Evolutionary conservation across 2,329 filamentous ascomycete genomes (phyloP).

Genomic region (Immersiporthe knoxdaviesiana): DNA sequence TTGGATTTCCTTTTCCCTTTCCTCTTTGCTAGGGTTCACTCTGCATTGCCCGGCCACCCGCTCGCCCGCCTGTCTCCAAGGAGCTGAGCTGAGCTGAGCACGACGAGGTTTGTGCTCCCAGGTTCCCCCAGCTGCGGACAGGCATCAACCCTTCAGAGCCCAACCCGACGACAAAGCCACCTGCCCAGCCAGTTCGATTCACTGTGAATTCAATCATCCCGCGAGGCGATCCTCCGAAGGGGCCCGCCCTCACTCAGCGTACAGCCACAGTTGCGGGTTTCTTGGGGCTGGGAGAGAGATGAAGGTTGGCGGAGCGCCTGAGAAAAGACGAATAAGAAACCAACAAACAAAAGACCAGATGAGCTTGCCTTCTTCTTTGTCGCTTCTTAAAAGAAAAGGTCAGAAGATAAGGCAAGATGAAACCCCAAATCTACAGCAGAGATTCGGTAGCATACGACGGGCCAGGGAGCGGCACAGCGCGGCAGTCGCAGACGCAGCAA

Average conservation of each 20-base stretch:
- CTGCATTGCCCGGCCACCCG: no score
- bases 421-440: background rate
- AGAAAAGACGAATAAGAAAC: background rate
- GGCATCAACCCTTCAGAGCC: constrained; percentile 1
- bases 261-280: background rate
- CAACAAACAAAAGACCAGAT: background rate
- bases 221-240: background rate
- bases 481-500: background rate
- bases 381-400: background rate
- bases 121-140: background rate
- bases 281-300: background rate
- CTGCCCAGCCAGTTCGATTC: background rate
- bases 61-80: background rate
- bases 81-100: background rate
- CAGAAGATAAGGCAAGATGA: background rate
- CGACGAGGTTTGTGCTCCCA: background rate
- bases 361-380: background rate
- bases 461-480: constrained; percentile 8
- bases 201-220: background rate
- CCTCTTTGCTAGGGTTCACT: background rate
- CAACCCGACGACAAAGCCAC: background rate
- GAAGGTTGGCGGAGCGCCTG: background rate
- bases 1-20: background rate
- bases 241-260: constrained; percentile 4
- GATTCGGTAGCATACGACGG: background rate